Base-by-base conservation (phyloP, 345 rosid genomes). In the Eucalyptus curtisii region DNA sequence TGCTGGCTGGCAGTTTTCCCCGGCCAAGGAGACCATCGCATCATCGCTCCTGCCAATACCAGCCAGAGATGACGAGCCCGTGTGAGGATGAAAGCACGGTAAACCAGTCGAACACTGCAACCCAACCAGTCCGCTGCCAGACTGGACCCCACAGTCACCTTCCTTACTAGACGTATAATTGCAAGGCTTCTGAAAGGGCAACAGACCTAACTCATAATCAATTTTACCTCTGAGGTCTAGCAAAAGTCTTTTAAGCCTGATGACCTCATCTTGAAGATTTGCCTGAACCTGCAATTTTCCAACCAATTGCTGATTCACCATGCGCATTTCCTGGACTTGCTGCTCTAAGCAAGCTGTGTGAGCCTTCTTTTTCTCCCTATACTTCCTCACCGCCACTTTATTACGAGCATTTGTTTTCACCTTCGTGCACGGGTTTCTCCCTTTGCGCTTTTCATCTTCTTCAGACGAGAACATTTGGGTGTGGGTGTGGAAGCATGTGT, bases 321-420 rank as follows among this genome's bases (percentile, higher is more conserved):
- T 5, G 5, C 90, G 91, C 88, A 97, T 52, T 89, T 95, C 94
- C 92, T 90, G 92, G 55, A 95, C 96, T 92, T 97, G 96, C 88
- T 96, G 97, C 91, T 97, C 98, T 53, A 97, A 93, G 88, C 92
- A 93, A 25, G 96, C 95, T 2, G 95, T 91, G 22, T 93, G 95
- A 6, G 97, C 99, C 91, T 96, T 96, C 95, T 94, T 96, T 89
- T 95, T 96, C 91, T 96, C 96, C 86, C 98, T 93, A 52, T 97
- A 97, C 90, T 95, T 97, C 42, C 95, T 89, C 85, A 96, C 99
- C 24, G 99, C 97, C 90, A 93, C 99, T 90, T 96, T 92, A 27
- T 96, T 96, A 45, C 98, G 97, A 42, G 90, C 90, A 27, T 96
- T 90, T 90, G 93, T 92, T 89, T 91, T 93, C 19, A 90, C 88